Conservation (phyloP, 2,329 filamentous ascomycete genomes). For the Penicillium sumatraense region DNA sequence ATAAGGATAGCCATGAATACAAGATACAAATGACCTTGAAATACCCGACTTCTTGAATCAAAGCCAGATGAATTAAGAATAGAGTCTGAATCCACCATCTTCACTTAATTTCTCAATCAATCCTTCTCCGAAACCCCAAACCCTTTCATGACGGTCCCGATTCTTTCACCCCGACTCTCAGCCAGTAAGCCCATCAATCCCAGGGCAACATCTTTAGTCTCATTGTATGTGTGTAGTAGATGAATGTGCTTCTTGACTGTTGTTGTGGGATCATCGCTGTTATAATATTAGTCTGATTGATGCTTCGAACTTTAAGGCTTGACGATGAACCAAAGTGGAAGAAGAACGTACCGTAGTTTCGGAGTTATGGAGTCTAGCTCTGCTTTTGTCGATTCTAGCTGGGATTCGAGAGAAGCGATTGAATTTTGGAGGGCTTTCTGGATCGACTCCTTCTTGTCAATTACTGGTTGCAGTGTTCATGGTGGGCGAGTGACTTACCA, state of each 20-base stretch:
- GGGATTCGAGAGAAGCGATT: not conserved
- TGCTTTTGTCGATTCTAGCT: not conserved
- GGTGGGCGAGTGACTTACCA: not conserved
- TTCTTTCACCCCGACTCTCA: constrained; percentile 63
- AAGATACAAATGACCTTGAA: too few species aligned
- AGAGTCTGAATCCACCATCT: too few species aligned
- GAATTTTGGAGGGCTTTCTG: not conserved
- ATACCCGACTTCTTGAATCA: too few species aligned
- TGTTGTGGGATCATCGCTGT: constrained; percentile 49
- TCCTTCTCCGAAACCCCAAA: constrained; percentile 46
- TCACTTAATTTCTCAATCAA: too few species aligned
- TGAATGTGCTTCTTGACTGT: constrained; percentile 68
- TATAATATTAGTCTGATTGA: not conserved
- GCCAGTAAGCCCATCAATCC: constrained; percentile 70
- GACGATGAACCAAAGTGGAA: too few species aligned
- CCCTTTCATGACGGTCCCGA: constrained; percentile 48
- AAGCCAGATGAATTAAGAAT: too few species aligned
- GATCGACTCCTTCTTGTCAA: not conserved
- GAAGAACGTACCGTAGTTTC: not conserved
- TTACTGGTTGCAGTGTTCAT: not conserved
- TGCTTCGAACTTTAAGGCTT: not conserved
- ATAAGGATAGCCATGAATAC: too few species aligned
- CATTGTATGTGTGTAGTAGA: constrained; percentile 71
- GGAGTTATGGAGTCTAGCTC: not conserved
- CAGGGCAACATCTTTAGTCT: constrained; percentile 70